These are phyloP conservation scores for Ordospora pajunii DNA, from an alignment of 371 early-diverging fungal species.

Conservation along the genomic window DNA sequence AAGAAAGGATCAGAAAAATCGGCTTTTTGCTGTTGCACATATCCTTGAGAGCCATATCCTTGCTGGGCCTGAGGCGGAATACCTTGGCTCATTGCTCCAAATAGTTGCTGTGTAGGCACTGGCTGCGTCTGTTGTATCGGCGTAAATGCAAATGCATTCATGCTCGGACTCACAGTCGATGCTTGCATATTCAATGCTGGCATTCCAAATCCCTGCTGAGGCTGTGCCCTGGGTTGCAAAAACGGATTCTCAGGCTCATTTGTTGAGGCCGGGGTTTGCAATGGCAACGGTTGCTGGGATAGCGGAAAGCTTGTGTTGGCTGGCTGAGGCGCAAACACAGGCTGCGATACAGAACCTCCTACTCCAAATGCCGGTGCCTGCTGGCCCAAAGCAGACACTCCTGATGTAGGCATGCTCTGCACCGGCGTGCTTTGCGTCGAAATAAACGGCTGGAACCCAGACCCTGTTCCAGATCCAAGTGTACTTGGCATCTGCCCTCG, in stretches of 20 bases:
- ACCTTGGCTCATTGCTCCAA: neutral
- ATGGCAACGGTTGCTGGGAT: neutral
- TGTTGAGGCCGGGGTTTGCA: no score
- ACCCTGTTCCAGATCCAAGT: neutral
- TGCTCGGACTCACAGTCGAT: neutral
- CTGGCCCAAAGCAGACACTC: neutral
- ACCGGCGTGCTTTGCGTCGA: neutral
- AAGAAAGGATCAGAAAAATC: conserved; percentile 43
- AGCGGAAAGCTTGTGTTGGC: neutral
- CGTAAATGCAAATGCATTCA: neutral
- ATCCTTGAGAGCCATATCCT: neutral
- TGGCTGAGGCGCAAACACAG: neutral
- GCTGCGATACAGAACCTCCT: neutral
- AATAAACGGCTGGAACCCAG: neutral
- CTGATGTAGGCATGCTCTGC: neutral
- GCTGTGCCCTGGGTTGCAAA: neutral
- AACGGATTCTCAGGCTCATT: neutral
- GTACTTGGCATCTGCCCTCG: neutral
- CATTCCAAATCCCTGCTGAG: neutral
- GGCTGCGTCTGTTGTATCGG: neutral
- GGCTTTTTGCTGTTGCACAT: neutral
- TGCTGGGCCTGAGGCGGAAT: neutral
- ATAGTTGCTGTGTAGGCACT: neutral
- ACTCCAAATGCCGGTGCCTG: neutral
- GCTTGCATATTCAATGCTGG: neutral